These are phyloP conservation scores for Penicillium sp. DNA, from an alignment of 2,329 filamentous ascomycete genomes.

Conservation along the genomic window DNA sequence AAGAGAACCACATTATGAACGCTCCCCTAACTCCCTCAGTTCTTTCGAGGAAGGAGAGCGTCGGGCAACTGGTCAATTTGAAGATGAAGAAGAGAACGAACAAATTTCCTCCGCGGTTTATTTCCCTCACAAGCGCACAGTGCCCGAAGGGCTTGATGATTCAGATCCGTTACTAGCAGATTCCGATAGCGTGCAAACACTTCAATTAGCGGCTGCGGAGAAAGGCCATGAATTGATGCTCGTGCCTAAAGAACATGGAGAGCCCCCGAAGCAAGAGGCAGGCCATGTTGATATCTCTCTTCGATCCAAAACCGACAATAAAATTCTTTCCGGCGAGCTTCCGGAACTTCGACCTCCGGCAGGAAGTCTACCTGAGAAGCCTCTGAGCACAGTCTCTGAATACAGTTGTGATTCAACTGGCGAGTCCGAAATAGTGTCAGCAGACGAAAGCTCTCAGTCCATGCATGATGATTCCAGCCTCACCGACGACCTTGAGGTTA, in stretches of 20 bases:
- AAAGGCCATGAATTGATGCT: slow-evolving; percentile 28
- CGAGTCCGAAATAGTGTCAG: slow-evolving; percentile 45
- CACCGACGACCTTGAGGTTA: slow-evolving; percentile 53
- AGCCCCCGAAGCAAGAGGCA: slow-evolving; percentile 28
- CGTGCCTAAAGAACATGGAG: slow-evolving; percentile 27
- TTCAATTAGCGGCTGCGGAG: slow-evolving; percentile 26
- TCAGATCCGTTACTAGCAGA: slow-evolving; percentile 22
- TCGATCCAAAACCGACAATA: slow-evolving; percentile 59
- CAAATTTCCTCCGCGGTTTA: slow-evolving; percentile 65
- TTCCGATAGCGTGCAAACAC: slow-evolving; percentile 21
- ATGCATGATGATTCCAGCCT: slow-evolving; percentile 52
- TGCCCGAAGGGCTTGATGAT: slow-evolving; percentile 29
- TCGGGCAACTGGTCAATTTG: slow-evolving; percentile 33
- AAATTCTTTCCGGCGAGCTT: slow-evolving; percentile 60
- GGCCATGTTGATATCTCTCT: slow-evolving; percentile 63
- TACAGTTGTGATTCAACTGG: slow-evolving; percentile 40
- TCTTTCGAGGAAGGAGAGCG: slow-evolving; percentile 24
- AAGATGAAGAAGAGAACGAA: slow-evolving; percentile 61
- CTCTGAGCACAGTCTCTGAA: slow-evolving; percentile 38
- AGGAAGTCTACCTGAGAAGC: slow-evolving; percentile 39
- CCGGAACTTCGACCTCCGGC: slow-evolving; percentile 39
- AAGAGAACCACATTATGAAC: slow-evolving; percentile 16
- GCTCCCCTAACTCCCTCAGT: slow-evolving; percentile 22
- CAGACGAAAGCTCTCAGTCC: slow-evolving; percentile 44
- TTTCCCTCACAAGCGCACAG: slow-evolving; percentile 58